A percentile compares a stretch with the other conserved stretches of the same genome.
Evolutionary conservation across 2,329 filamentous ascomycete genomes (phyloP).

Genomic region (Aureobasidium melanogenum): DNA sequence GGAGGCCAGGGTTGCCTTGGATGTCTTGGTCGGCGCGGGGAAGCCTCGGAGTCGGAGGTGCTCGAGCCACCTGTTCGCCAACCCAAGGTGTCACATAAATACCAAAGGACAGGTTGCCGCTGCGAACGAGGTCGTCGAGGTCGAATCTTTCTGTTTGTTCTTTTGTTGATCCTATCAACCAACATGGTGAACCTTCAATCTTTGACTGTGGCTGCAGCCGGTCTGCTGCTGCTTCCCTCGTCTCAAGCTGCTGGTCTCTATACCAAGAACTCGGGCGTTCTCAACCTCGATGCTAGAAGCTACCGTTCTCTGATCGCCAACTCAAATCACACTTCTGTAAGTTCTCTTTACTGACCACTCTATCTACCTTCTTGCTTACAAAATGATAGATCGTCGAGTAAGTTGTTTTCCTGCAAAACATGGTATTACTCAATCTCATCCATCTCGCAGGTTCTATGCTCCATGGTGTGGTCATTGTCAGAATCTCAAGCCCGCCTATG

Average conservation of each 20-base stretch:
- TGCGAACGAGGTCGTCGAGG: no score
- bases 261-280: slow-evolving; percentile 73
- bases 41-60: slow-evolving; percentile 8
- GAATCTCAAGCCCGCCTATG: slow-evolving; percentile 89
- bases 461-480: slow-evolving; percentile 98
- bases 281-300: slow-evolving; percentile 69
- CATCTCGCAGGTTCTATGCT: slow-evolving; percentile 65
- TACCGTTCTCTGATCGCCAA: slow-evolving; percentile 77
- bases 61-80: slow-evolving; percentile 6
- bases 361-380: neutral
- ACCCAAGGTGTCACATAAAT: neutral
- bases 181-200: slow-evolving; percentile 14
- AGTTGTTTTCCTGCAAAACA: slow-evolving; percentile 12
- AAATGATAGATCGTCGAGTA: slow-evolving; percentile 31
- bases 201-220: slow-evolving; percentile 46
- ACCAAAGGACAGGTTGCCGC: slow-evolving; percentile 16
- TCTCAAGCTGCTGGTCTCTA: slow-evolving; percentile 67
- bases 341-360: slow-evolving; percentile 22
- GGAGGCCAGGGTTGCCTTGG: neutral
- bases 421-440: slow-evolving; percentile 2
- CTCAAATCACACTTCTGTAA: slow-evolving; percentile 85
- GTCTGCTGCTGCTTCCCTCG: slow-evolving; percentile 57
- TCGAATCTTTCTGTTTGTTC: neutral
- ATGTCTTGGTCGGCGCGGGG: neutral
- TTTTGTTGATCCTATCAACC: neutral